Evolutionary conservation across 345 rosid species (phyloP).

Genomic region (Eucalyptus shirleyi): DNA sequence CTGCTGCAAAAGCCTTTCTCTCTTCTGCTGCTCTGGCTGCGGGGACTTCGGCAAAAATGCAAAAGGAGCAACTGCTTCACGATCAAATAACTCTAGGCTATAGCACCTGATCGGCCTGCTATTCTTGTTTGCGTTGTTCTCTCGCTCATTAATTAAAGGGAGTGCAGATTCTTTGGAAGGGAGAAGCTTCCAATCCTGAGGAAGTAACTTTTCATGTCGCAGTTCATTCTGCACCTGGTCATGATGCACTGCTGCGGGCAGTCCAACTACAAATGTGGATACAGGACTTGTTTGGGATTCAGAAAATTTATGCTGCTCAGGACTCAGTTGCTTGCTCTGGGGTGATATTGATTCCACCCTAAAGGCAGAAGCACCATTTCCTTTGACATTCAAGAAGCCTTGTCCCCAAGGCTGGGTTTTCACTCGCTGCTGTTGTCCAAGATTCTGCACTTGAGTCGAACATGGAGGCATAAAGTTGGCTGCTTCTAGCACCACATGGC

Average conservation of each 20-base stretch:
- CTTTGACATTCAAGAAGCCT: neutral
- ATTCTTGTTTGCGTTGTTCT: neutral
- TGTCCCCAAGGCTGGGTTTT: neutral
- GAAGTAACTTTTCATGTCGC: neutral
- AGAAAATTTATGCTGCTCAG: neutral
- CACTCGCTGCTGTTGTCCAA: neutral
- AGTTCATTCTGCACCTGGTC: neutral
- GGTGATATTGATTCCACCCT: neutral
- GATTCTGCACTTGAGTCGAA: neutral
- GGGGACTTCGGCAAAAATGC: neutral
- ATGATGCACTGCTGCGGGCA: neutral
- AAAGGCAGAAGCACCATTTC: neutral
- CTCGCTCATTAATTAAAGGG: neutral
- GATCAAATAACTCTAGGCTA: neutral
- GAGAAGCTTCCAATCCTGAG: neutral
- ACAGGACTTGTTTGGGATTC: neutral
- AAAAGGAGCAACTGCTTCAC: neutral
- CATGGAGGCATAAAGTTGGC: neutral
- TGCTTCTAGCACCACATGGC: neutral
- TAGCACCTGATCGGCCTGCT: neutral
- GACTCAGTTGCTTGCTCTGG: neutral
- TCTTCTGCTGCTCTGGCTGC: neutral
- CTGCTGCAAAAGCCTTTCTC: neutral
- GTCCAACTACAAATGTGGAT: neutral
- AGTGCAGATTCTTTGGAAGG: neutral